phyloP scores from a whole-genome alignment of 2,329 filamentous ascomycete genomes.

The Incumbomyces delicatus region DNA sequence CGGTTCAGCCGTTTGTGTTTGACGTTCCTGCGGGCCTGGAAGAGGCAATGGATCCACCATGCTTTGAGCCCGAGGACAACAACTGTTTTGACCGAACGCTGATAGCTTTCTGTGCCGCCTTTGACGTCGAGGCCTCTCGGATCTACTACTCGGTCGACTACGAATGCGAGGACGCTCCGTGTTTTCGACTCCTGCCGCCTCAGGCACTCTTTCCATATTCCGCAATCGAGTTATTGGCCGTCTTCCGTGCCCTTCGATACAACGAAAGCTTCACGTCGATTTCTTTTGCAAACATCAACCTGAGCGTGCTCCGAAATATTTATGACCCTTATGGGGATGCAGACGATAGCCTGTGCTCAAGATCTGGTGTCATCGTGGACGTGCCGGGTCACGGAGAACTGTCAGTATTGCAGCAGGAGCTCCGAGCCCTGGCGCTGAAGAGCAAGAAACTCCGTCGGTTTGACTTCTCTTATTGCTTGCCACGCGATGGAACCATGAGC shows the following conservation, averaged over 20 bases:
- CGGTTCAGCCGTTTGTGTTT: slow-evolving; percentile 53
- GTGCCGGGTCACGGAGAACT: slow-evolving; percentile 44
- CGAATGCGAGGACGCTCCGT: slow-evolving; percentile 56
- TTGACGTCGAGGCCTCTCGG: slow-evolving; percentile 56
- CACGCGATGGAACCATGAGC: slow-evolving; percentile 46
- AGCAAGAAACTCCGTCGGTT: slow-evolving; percentile 53
- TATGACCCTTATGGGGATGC: slow-evolving; percentile 53
- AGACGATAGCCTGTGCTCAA: slow-evolving; percentile 51
- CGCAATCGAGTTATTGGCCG: slow-evolving; percentile 54
- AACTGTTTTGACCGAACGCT: slow-evolving; percentile 55
- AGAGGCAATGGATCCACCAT: slow-evolving; percentile 39
- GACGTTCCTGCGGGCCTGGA: slow-evolving; percentile 48
- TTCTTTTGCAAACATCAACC: slow-evolving; percentile 54
- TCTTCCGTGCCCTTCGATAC: slow-evolving; percentile 60
- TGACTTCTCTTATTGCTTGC: slow-evolving; percentile 47
- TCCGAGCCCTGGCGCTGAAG: slow-evolving; percentile 57
- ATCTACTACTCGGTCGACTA: slow-evolving; percentile 55
- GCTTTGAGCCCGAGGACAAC: slow-evolving; percentile 47
- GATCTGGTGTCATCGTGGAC: slow-evolving; percentile 47
- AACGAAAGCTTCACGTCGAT: slow-evolving; percentile 60
- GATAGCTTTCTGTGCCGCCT: slow-evolving; percentile 60
- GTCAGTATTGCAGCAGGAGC: slow-evolving; percentile 57
- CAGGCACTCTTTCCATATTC: slow-evolving; percentile 45
- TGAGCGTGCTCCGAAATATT: slow-evolving; percentile 56
- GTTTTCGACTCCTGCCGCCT: slow-evolving; percentile 54